Base-by-base conservation (phyloP, 306 rosid genomes). In the Lupinus albus region DNA sequence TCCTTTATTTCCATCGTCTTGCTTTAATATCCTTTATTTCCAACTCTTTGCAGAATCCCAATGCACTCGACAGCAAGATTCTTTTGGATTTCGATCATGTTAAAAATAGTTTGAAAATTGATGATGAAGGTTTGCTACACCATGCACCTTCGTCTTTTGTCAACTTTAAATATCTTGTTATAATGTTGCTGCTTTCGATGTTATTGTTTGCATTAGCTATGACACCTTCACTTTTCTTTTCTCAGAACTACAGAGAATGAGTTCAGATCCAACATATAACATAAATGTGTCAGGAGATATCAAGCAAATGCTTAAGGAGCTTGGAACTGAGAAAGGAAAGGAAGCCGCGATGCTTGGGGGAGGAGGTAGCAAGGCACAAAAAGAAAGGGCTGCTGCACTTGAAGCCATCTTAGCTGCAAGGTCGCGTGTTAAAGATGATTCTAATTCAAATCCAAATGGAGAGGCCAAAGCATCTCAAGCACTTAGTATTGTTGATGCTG, bases 351-450 rank as follows among this genome's bases (percentile, higher is more conserved):
- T 90, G 85, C 99, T 67, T 81, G 99, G 99, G 54, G 97, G 99
- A 76, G 99, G 99, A 76, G 99, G 99, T 61, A 84, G 87, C 79
- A 94, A 94, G 87, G 99, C 99, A 71, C 96, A 81, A 75, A 90
- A 90, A 36, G 96, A 90, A 84, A 89, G 99, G 79, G 96, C 95
- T 53, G 96, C 86, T 64, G 97, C 99, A 69, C 97, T 94, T 62
- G 79, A 91, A 76, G 85, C 91, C 71, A 85, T 94, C 75, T 82
- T 94, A 72, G 96, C 87, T 58, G 92, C 99, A 68, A 88, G 96
- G 77, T 81, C 95, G 33, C 88, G 60, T 47, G 72, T 90, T 41
- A 85, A 85, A 80, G 96, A 90, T 52, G 89, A 89, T 80, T 62
- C 95, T 5, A 81, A 84, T 36, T 86, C 86, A 65, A 70, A 84